Percentiles rank a stretch among this genome's conserved stretches.
phyloP scores from a whole-genome alignment of 768 basidiomycete genomes.

The Phylloporus arenicola region DNA sequence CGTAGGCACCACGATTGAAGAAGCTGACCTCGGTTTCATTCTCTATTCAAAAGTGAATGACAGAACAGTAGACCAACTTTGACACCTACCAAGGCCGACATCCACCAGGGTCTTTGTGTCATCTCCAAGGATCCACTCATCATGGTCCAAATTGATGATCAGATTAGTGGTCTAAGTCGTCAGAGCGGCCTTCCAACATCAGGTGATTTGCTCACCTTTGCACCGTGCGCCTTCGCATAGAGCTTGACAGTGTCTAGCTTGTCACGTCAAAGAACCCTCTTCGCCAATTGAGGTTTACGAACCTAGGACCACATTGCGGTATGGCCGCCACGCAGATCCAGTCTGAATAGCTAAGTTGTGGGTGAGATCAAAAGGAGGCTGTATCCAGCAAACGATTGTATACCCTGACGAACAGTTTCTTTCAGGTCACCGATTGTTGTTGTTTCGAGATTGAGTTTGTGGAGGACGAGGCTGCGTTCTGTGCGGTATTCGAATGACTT shows the following conservation, averaged over 20 bases:
- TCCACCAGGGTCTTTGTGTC: slow-evolving; percentile 60
- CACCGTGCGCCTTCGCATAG: slow-evolving; percentile 91
- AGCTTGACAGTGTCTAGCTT: slow-evolving; percentile 84
- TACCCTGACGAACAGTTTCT: slow-evolving; percentile 63
- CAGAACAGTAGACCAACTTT: not conserved
- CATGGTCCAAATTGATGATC: slow-evolving; percentile 95
- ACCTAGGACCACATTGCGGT: slow-evolving; percentile 70
- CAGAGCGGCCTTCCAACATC: not conserved
- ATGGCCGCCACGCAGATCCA: slow-evolving; percentile 84
- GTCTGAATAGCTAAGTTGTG: slow-evolving; percentile 56
- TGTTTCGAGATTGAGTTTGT: slow-evolving; percentile 69
- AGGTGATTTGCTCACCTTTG: slow-evolving; percentile 55
- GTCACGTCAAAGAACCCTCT: not conserved
- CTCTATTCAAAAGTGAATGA: slow-evolving; percentile 43
- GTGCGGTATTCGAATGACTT: slow-evolving; percentile 94
- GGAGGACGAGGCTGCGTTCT: slow-evolving; percentile 80
- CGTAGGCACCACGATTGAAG: slow-evolving; percentile 75
- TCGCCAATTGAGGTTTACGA: not conserved
- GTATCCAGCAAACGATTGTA: slow-evolving; percentile 2
- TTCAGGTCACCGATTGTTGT: slow-evolving; percentile 81
- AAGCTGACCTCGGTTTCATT: slow-evolving; percentile 95
- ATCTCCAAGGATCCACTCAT: slow-evolving; percentile 84
- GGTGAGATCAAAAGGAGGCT: slow-evolving; percentile 4
- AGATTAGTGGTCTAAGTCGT: slow-evolving; percentile 80
- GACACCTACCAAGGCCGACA: slow-evolving; percentile 65